A percentile compares a stretch with the other conserved stretches of the same genome.
Conservation (phyloP, 495 filamentous ascomycete species). For the Rhizodiscina lignyota region DNA sequence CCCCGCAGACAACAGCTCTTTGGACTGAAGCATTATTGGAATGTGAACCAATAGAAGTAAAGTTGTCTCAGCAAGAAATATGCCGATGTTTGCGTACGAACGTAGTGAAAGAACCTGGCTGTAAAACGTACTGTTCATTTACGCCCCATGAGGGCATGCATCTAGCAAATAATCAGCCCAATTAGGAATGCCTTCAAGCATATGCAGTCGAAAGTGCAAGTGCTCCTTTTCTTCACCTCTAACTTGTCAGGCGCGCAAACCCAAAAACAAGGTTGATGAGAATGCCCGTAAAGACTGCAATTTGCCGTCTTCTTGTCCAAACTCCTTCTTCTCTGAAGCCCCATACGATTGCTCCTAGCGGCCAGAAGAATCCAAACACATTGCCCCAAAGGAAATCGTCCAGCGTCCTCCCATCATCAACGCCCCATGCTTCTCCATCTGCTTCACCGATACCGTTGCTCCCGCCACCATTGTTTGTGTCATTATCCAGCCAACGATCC, state of each 20-base stretch:
- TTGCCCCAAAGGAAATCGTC: slow-evolving; percentile 83
- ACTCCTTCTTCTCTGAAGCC: slow-evolving; percentile 75
- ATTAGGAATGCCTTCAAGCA: too few species aligned
- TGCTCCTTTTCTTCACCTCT: too few species aligned
- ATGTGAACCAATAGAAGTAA: too few species aligned
- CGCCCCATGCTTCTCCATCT: slow-evolving; percentile 16
- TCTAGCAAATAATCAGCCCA: too few species aligned
- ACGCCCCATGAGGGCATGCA: too few species aligned
- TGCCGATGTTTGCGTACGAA: too few species aligned
- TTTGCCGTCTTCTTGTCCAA: slow-evolving; percentile 63
- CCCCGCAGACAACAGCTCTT: too few species aligned
- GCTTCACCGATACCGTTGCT: slow-evolving; percentile 17
- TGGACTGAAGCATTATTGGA: too few species aligned
- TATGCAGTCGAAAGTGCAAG: too few species aligned
- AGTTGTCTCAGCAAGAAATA: too few species aligned
- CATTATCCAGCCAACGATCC: slow-evolving; percentile 83
- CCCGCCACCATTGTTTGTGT: slow-evolving; percentile 27
- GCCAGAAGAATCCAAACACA: slow-evolving; percentile 88
- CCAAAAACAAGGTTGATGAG: slow-evolving; percentile 59
- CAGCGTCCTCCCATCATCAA: slow-evolving; percentile 37
- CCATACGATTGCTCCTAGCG: slow-evolving; percentile 71
- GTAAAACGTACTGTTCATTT: too few species aligned
- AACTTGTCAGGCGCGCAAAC: slow-evolving; percentile 34
- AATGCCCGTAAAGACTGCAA: slow-evolving; percentile 71
- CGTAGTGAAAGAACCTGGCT: too few species aligned